Conservation (phyloP, 331 rosid species). For the Pyracantha coccinea region DNA sequence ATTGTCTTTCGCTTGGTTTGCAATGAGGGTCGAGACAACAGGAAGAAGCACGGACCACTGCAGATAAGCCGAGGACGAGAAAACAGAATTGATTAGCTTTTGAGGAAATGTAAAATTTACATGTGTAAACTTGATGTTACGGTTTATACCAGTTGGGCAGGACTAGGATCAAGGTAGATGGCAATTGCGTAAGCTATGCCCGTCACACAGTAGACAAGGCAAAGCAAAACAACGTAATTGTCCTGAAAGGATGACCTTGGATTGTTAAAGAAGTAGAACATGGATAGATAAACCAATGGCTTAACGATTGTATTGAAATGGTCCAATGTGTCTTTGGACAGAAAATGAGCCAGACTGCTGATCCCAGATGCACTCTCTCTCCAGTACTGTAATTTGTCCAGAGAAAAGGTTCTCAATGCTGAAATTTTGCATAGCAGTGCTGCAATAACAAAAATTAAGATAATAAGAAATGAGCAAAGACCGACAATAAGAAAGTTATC, state of each 20-base stretch:
- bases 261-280: slow-evolving; percentile 72
- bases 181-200: slow-evolving; percentile 75
- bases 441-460: slow-evolving; percentile 26
- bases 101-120: neutral
- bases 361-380: slow-evolving; percentile 81
- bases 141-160: slow-evolving; percentile 64
- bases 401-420: slow-evolving; percentile 70
- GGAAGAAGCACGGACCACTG: slow-evolving; percentile 83
- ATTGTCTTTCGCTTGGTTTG: slow-evolving; percentile 50
- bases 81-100: no score
- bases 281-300: slow-evolving; percentile 68
- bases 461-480: slow-evolving; percentile 9
- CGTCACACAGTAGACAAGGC: slow-evolving; percentile 69
- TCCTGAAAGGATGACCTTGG: slow-evolving; percentile 66
- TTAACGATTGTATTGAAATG: slow-evolving; percentile 56
- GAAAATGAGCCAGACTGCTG: slow-evolving; percentile 71
- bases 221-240: slow-evolving; percentile 55
- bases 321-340: slow-evolving; percentile 68
- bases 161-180: slow-evolving; percentile 66
- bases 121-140: neutral
- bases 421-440: slow-evolving; percentile 72
- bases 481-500: neutral
- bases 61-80: neutral
- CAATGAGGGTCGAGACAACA: slow-evolving; percentile 62
- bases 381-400: slow-evolving; percentile 76